phyloP scores from a whole-genome alignment of 306 rosid species.

The Medicago lupulina region DNA sequence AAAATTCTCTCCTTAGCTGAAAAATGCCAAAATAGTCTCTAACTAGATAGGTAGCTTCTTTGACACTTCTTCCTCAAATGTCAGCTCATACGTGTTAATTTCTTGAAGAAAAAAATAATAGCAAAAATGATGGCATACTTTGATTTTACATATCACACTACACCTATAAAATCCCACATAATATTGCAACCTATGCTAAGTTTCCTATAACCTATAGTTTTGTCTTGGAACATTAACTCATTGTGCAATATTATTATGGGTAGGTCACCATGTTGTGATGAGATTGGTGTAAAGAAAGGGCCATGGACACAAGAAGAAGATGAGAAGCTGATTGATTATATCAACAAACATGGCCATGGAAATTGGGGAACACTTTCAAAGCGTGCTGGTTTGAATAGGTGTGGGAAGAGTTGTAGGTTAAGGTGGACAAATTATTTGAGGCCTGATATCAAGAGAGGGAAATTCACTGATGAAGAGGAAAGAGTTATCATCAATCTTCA shows the following conservation, averaged over 20 bases:
- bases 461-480: conserved; percentile 79
- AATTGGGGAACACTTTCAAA: conserved; percentile 85
- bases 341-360: conserved; percentile 71
- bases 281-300: conserved; percentile 78
- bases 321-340: conserved; percentile 63
- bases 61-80: conserved; percentile 27
- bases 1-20: conserved; percentile 5
- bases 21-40: conserved; percentile 37
- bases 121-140: conserved; percentile 46
- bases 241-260: conserved; percentile 60
- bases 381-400: conserved; percentile 84
- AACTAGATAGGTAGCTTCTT: conserved; percentile 51
- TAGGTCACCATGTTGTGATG: conserved; percentile 76
- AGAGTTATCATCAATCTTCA: conserved; percentile 75
- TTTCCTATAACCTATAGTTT: conserved; percentile 21
- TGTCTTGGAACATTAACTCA: conserved; percentile 16
- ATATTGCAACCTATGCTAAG: conserved; percentile 14
- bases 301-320: conserved; percentile 98
- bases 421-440: conserved; percentile 91
- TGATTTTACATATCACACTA: conserved; percentile 41
- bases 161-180: conserved; percentile 62
- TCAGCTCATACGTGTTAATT: conserved; percentile 30
- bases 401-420: conserved; percentile 89
- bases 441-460: conserved; percentile 93
- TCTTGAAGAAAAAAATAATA: conserved; percentile 21